phyloP scores from a whole-genome alignment of 2,329 filamentous ascomycete genomes.

The Diplocarpon mali region DNA sequence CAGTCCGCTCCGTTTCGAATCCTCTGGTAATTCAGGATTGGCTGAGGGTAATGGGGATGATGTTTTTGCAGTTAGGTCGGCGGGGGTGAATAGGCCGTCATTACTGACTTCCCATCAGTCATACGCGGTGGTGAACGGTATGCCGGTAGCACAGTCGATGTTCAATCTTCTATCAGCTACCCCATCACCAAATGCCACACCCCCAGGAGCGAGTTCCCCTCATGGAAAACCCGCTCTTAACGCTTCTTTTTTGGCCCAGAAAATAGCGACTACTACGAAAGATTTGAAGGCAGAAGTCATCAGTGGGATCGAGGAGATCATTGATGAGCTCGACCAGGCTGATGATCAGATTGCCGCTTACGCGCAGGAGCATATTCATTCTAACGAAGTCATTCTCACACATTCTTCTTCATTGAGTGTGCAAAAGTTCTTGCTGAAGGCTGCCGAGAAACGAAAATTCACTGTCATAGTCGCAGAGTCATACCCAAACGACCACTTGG shows the following conservation, averaged over 20 bases:
- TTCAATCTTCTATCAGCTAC: slow-evolving; percentile 75
- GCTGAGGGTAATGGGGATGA: slow-evolving; percentile 18
- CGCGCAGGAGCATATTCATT: slow-evolving; percentile 84
- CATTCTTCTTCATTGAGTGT: slow-evolving; percentile 79
- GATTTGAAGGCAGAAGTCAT: slow-evolving; percentile 85
- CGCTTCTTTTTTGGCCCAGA: slow-evolving; percentile 21
- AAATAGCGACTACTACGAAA: slow-evolving; percentile 31
- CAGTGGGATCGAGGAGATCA: slow-evolving; percentile 88
- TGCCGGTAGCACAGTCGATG: slow-evolving; percentile 55
- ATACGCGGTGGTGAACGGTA: slow-evolving; percentile 43
- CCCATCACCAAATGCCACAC: slow-evolving; percentile 43
- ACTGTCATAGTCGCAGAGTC: slow-evolving; percentile 77
- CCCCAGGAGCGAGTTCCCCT: slow-evolving; percentile 40
- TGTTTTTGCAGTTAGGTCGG: slow-evolving; percentile 15
- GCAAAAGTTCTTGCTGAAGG: slow-evolving; percentile 79
- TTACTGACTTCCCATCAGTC: slow-evolving; percentile 52
- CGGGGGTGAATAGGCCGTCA: slow-evolving; percentile 41
- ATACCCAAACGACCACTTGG: slow-evolving; percentile 56
- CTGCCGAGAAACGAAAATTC: slow-evolving; percentile 81
- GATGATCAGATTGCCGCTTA: slow-evolving; percentile 88
- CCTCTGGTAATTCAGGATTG: slow-evolving; percentile 16
- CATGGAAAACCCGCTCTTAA: slow-evolving; percentile 27
- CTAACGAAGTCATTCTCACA: slow-evolving; percentile 84
- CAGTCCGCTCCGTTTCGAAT: slow-evolving; percentile 23
- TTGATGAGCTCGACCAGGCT: slow-evolving; percentile 86